Evolutionary conservation across 345 rosid genomes (phyloP).

Genomic region (Gossypium thurberi): DNA sequence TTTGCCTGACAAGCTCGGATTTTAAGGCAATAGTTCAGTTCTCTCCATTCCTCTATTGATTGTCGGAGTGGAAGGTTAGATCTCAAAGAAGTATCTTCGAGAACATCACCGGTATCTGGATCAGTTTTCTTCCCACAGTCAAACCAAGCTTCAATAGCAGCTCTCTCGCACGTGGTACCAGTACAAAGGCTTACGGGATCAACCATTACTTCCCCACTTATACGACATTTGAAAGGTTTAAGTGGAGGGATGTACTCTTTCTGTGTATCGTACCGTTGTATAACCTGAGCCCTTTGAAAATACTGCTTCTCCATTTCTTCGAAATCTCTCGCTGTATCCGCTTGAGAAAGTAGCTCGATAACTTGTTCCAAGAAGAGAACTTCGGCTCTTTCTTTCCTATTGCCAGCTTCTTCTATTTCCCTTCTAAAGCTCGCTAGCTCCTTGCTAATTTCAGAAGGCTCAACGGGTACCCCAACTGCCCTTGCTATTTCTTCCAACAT

Average conservation of each 20-base stretch:
- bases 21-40: conserved; percentile 56
- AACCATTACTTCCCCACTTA: conserved; percentile 40
- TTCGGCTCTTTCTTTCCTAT: conserved; percentile 57
- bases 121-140: conserved; percentile 38
- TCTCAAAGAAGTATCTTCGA: conserved; percentile 50
- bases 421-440: conserved; percentile 54
- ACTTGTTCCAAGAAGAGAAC: conserved; percentile 62
- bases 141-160: conserved; percentile 51
- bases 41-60: conserved; percentile 73
- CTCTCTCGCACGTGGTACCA: conserved; percentile 69
- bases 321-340: conserved; percentile 63
- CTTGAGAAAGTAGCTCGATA: conserved; percentile 61
- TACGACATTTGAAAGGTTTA: conserved; percentile 42
- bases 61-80: conserved; percentile 51
- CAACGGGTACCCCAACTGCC: conserved; percentile 64
- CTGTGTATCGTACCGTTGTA: conserved; percentile 36
- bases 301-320: conserved; percentile 47
- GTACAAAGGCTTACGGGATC: conserved; percentile 76
- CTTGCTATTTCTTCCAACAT: conserved; percentile 59
- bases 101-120: conserved; percentile 52
- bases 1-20: conserved; percentile 46
- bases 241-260: conserved; percentile 50
- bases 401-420: conserved; percentile 62
- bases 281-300: conserved; percentile 38
- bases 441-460: conserved; percentile 58